Conservation (phyloP, 2,329 filamentous ascomycete genomes). For the Pseudogymnoascus sp. region DNA sequence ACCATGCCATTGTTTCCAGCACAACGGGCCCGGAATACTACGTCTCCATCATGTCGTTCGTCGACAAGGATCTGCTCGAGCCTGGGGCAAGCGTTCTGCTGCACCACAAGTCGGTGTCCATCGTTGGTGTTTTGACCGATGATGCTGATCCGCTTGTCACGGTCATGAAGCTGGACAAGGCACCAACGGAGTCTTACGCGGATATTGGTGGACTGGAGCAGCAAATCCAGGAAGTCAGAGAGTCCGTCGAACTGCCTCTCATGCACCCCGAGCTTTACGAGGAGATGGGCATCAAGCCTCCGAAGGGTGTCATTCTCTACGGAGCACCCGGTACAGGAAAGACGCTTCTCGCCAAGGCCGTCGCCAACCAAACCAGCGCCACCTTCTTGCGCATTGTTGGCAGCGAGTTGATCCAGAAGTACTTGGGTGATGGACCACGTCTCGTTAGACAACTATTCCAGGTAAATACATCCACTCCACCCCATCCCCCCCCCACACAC, state of each 20-base stretch:
- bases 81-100: slow-evolving; percentile 91
- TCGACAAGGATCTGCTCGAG: slow-evolving; percentile 96
- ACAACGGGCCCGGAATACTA: slow-evolving; percentile 98
- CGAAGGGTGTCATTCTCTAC: slow-evolving; percentile 98
- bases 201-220: slow-evolving; percentile 94
- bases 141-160: slow-evolving; percentile 92
- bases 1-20: slow-evolving; percentile 96
- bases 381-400: slow-evolving; percentile 97
- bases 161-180: slow-evolving; percentile 99
- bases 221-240: slow-evolving; percentile 95
- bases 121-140: slow-evolving; percentile 93
- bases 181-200: slow-evolving; percentile 94
- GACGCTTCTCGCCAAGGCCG: slow-evolving; percentile 90
- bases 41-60: slow-evolving; percentile 99
- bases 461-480: slow-evolving; percentile 38
- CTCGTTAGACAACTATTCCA: slow-evolving; percentile 94
- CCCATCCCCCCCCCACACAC: background rate
- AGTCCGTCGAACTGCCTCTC: slow-evolving; percentile 91
- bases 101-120: slow-evolving; percentile 96
- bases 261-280: slow-evolving; percentile 96
- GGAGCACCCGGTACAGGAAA: slow-evolving; percentile 96
- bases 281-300: slow-evolving; percentile 99
- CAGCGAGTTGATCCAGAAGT: slow-evolving; percentile 97
- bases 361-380: slow-evolving; percentile 97
- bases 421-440: slow-evolving; percentile 90